A percentile compares a stretch with the other conserved stretches of the same genome.
Evolutionary conservation across 2,329 filamentous ascomycete species (phyloP).

Genomic region (Microcera coccophila): DNA sequence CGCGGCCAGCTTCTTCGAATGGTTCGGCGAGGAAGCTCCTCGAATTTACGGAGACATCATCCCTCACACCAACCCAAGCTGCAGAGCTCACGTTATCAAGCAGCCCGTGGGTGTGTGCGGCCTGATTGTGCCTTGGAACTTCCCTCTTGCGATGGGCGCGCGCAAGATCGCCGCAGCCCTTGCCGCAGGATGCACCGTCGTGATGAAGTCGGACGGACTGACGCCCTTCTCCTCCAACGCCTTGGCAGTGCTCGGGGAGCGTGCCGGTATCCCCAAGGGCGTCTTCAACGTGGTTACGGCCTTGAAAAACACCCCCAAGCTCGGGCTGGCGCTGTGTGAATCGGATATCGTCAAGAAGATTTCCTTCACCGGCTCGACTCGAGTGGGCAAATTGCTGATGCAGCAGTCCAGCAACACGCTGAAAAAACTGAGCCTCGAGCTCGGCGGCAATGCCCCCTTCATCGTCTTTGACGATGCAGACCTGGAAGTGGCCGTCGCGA

Average conservation of each 20-base stretch:
- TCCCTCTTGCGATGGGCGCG: constrained; percentile 50
- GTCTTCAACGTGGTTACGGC: constrained; percentile 58
- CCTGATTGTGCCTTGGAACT: constrained; percentile 49
- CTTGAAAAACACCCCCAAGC: constrained; percentile 60
- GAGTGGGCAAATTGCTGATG: constrained; percentile 50
- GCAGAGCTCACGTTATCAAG: constrained; percentile 37
- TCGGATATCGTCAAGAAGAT: constrained; percentile 61
- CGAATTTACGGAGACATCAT: constrained; percentile 39
- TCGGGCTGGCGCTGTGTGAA: constrained; percentile 62
- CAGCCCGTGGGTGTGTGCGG: constrained; percentile 31
- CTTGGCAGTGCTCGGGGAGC: constrained; percentile 72
- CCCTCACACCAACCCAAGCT: constrained; percentile 52
- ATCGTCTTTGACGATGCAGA: constrained; percentile 66
- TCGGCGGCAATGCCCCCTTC: constrained; percentile 55
- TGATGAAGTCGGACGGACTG: constrained; percentile 80
- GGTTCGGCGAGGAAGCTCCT: constrained; percentile 61
- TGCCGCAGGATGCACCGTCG: constrained; percentile 71
- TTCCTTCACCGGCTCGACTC: constrained; percentile 61
- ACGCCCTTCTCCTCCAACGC: constrained; percentile 84
- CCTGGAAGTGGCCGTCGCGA: constrained; percentile 60
- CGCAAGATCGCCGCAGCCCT: constrained; percentile 48
- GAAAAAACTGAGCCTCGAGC: constrained; percentile 69
- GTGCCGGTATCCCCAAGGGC: constrained; percentile 55
- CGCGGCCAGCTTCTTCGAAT: constrained; percentile 56
- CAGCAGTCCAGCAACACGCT: constrained; percentile 62